Conservation (phyloP, 2,329 filamentous ascomycete genomes). For the Penicillium sp. region DNA sequence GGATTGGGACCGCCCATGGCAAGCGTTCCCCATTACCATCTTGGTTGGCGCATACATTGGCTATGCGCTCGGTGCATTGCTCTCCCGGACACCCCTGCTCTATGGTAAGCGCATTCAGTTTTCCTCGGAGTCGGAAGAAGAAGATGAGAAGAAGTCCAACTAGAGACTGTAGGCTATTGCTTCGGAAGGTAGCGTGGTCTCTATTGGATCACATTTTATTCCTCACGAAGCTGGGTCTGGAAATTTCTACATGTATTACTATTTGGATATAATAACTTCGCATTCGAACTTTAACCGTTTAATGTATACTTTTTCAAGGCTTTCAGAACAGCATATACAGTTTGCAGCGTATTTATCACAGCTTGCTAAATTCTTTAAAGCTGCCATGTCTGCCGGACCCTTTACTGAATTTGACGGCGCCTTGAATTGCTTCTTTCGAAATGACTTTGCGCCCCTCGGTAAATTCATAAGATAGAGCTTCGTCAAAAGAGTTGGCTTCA, state of each 20-base stretch:
- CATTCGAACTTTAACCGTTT: neutral
- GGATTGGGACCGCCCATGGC: constrained; percentile 98
- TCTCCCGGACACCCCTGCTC: constrained; percentile 31
- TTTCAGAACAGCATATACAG: neutral
- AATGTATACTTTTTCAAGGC: neutral
- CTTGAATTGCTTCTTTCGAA: constrained; percentile 15
- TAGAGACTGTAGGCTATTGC: neutral
- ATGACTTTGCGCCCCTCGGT: constrained; percentile 17
- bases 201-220: neutral
- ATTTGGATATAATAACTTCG: neutral
- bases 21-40: constrained; percentile 95
- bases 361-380: constrained; percentile 19
- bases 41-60: constrained; percentile 80
- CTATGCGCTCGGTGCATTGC: constrained; percentile 62
- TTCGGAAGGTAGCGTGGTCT: neutral
- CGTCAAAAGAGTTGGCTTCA: constrained; percentile 50
- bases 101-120: constrained; percentile 40
- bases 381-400: constrained; percentile 18
- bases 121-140: constrained; percentile 20
- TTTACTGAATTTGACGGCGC: constrained; percentile 19
- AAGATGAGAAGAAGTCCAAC: constrained; percentile 21
- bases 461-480: constrained; percentile 39
- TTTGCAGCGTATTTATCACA: constrained; percentile 2
- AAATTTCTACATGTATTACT: neutral
- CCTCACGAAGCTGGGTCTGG: neutral